These are phyloP conservation scores for Phialophora macrospora DNA, from an alignment of 2,329 filamentous ascomycete genomes.

Conservation along the genomic window DNA sequence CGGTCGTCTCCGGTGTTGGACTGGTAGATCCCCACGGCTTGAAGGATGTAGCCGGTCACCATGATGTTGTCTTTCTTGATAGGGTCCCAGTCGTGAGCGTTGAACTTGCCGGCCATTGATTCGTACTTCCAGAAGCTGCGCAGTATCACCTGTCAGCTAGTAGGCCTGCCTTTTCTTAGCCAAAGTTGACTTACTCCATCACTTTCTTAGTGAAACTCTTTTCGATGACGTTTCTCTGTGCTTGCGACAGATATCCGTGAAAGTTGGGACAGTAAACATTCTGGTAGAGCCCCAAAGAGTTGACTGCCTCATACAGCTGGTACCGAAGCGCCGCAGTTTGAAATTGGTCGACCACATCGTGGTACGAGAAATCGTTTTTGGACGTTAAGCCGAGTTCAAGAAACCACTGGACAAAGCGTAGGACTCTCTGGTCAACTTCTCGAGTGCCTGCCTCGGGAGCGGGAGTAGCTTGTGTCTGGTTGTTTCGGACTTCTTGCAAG, in stretches of 20 bases:
- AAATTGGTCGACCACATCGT: conserved; percentile 35
- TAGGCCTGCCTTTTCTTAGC: background rate
- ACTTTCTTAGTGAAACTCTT: conserved; percentile 31
- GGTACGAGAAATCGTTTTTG: conserved; percentile 32
- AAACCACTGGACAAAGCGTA: conserved; percentile 30
- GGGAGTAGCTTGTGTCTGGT: conserved; percentile 19
- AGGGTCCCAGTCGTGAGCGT: conserved; percentile 30
- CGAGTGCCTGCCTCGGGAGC: conserved; percentile 24
- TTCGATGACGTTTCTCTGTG: conserved; percentile 25
- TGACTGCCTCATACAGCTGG: conserved; percentile 31
- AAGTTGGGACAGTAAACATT: conserved; percentile 30
- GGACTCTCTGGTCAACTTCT: conserved; percentile 25
- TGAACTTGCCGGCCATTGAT: conserved; percentile 32
- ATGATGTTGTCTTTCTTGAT: conserved; percentile 34
- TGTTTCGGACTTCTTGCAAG: conserved; percentile 26
- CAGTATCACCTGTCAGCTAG: background rate
- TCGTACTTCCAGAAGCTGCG: conserved; percentile 33
- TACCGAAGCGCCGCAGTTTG: conserved; percentile 32
- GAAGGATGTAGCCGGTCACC: conserved; percentile 30
- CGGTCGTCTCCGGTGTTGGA: conserved; percentile 29
- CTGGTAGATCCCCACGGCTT: conserved; percentile 31
- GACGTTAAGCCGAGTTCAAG: conserved; percentile 26
- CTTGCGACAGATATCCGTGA: conserved; percentile 31
- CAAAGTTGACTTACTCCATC: conserved; percentile 21
- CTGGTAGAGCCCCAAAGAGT: conserved; percentile 25